Evolutionary conservation across 2,329 filamentous ascomycete species (phyloP), one percentile per base, ranked within the genome.

Genomic region (Fusarium sp.): DNA sequence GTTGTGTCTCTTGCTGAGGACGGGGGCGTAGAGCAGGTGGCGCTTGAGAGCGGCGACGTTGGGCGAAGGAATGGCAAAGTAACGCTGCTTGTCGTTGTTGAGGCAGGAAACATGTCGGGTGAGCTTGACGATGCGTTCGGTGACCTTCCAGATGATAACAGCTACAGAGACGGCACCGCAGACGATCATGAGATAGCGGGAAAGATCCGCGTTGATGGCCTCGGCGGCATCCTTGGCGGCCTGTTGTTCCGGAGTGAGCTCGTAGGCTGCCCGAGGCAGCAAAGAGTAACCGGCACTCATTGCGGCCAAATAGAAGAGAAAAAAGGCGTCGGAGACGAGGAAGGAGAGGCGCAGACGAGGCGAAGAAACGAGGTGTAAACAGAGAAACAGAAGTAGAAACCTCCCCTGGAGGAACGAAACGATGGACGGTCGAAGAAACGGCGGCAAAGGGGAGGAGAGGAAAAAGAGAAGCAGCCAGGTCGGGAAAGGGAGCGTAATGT

Each of bases 71-170:
- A 84, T 82, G 47, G 90, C 87, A 77, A 95, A 97, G 83, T 94
- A 97, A 65, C 88, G 86, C 79, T 97, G 94, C 1, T 86, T 91
- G 70, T 93, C 91, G 82, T 94, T 94, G 82, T 88, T 91, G 71
- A 97, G 87, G 75, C 91, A 94, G 43, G 92, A 87, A 46, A 97
- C 85, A 28, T 88, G 91, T 68, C 94, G 89, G 39, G 95, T 83
- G 76, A 96, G 91, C 71, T 87, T 89, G 62, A 88, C 83, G 60
- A 92, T 81, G 58, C 87, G 85, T 53, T 89, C 85, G 58, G 84
- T 80, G 68, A 91, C 79, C 66, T 91, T 89, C 88, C 93, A 95
- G 68, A 90, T 73, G 68, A 93, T 85, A 73, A 95, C 84, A 52
- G 86, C 85, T 37, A 79, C 85, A 12, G 91, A 87, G 54, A 94